phyloP scores from a whole-genome alignment of 495 filamentous ascomycete species.

The Penicillium psychrofluorescens region DNA sequence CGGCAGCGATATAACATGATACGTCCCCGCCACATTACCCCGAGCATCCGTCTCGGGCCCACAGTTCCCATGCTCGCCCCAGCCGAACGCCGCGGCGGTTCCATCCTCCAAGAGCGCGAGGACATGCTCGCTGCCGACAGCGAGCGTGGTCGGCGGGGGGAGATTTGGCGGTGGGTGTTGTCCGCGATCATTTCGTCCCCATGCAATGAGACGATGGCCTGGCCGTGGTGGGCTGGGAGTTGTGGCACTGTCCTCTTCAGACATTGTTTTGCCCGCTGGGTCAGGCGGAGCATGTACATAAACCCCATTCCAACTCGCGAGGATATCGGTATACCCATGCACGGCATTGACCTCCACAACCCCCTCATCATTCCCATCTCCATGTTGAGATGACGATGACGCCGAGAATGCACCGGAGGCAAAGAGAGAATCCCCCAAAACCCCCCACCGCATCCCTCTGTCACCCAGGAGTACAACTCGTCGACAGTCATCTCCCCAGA shows the following conservation, averaged over 20 bases:
- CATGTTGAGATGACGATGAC: not conserved
- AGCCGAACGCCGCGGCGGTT: conserved; percentile 72
- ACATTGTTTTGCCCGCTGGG: not conserved
- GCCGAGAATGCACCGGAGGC: conserved; percentile 15
- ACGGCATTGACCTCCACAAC: no score
- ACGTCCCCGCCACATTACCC: conserved; percentile 57
- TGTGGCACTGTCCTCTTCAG: no score
- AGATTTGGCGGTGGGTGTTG: conserved; percentile 62
- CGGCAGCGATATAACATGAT: conserved; percentile 53
- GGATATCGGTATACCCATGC: conserved; percentile 30
- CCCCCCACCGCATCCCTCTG: conserved; percentile 52
- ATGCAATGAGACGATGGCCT: conserved; percentile 21
- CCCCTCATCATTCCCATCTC: conserved; percentile 7
- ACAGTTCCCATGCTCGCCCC: conserved; percentile 97
- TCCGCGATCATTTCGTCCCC: conserved; percentile 77
- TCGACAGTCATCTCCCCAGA: conserved; percentile 44
- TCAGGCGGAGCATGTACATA: conserved; percentile 44
- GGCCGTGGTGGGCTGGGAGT: no score
- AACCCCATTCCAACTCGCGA: conserved; percentile 76
- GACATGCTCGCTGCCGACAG: conserved; percentile 82
- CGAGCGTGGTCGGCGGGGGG: conserved; percentile 46
- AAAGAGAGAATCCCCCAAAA: conserved; percentile 35
- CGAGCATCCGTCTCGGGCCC: conserved; percentile 54
- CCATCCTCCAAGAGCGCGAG: conserved; percentile 58
- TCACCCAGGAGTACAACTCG: conserved; percentile 59